Percentiles rank a stretch among this genome's conserved stretches.
Evolutionary conservation across 1,284 basidiomycete species (phyloP).

Genomic region (Puccinia horiana): DNA sequence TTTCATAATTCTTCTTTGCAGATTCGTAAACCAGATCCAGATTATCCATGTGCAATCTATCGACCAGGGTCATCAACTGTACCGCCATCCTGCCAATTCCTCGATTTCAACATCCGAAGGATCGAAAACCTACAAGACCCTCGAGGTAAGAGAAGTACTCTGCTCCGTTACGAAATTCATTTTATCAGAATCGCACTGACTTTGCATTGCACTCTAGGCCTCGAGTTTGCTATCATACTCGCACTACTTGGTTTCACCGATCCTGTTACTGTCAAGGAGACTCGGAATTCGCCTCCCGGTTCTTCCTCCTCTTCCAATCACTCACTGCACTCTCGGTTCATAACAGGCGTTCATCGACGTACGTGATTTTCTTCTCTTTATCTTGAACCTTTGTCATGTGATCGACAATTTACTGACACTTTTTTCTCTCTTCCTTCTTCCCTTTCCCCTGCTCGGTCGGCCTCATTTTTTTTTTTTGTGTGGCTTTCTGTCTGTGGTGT

Average conservation of each 20-base stretch:
- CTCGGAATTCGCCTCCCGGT: too few species aligned
- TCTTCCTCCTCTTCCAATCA: background rate
- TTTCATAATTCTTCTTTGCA: background rate
- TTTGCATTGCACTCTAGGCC: conserved; percentile 12
- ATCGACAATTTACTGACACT: background rate
- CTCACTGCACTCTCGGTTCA: background rate
- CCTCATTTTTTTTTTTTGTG: background rate
- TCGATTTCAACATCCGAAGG: conserved; percentile 44
- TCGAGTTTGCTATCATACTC: conserved; percentile 31
- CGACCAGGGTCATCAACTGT: conserved; percentile 6
- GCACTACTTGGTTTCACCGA: conserved; percentile 42
- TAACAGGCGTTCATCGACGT: conserved; percentile 24
- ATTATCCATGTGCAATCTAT: conserved; percentile 46
- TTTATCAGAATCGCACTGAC: background rate
- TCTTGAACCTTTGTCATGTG: background rate
- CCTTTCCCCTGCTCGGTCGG: too few species aligned
- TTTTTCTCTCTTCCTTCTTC: background rate
- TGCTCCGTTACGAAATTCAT: background rate
- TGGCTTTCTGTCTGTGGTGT: background rate
- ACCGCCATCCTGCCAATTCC: conserved; percentile 36
- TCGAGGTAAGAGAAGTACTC: conserved; percentile 15
- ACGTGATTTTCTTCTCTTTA: background rate
- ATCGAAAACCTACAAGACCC: conserved; percentile 40
- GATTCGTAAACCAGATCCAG: conserved; percentile 45
- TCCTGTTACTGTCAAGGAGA: background rate